phyloP scores from a whole-genome alignment of 768 basidiomycete genomes.

The Chalciporus sphaerocephalus region DNA sequence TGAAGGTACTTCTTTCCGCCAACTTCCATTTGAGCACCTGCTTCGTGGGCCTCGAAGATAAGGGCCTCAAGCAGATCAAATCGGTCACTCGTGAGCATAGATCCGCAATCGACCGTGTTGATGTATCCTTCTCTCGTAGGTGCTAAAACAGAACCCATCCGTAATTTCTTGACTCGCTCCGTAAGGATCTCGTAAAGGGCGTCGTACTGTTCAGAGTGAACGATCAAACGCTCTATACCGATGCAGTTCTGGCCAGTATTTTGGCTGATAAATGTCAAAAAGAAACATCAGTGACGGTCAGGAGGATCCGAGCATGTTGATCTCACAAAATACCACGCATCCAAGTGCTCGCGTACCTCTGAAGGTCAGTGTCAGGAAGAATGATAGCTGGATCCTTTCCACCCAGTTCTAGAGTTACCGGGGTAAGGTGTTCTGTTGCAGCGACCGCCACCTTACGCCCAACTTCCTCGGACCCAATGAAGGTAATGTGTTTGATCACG shows the following conservation, averaged over 20 bases:
- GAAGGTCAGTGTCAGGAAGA: constrained; percentile 77
- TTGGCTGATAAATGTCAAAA: constrained; percentile 50
- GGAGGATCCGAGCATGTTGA: not conserved
- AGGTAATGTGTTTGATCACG: constrained; percentile 88
- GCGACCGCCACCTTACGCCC: constrained; percentile 79
- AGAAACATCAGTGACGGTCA: not conserved
- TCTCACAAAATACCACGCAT: constrained; percentile 91
- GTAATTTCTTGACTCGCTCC: constrained; percentile 62
- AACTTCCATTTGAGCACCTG: constrained; percentile 57
- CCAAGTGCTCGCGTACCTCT: constrained; percentile 76
- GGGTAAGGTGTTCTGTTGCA: constrained; percentile 83
- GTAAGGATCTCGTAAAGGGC: constrained; percentile 63
- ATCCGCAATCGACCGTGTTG: constrained; percentile 75
- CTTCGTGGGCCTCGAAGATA: constrained; percentile 61
- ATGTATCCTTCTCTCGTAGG: constrained; percentile 65
- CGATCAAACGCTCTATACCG: constrained; percentile 89
- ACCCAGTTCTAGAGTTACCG: constrained; percentile 90
- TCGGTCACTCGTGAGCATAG: constrained; percentile 75
- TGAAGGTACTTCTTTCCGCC: constrained; percentile 69
- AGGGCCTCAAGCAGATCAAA: constrained; percentile 66
- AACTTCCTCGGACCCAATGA: constrained; percentile 79
- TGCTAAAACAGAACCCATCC: constrained; percentile 73
- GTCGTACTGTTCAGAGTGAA: constrained; percentile 74
- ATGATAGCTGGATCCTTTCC: constrained; percentile 94
- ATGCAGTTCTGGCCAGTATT: constrained; percentile 96